Conservation (phyloP, 1,284 basidiomycete genomes). For the Naganishia liquefaciens region DNA sequence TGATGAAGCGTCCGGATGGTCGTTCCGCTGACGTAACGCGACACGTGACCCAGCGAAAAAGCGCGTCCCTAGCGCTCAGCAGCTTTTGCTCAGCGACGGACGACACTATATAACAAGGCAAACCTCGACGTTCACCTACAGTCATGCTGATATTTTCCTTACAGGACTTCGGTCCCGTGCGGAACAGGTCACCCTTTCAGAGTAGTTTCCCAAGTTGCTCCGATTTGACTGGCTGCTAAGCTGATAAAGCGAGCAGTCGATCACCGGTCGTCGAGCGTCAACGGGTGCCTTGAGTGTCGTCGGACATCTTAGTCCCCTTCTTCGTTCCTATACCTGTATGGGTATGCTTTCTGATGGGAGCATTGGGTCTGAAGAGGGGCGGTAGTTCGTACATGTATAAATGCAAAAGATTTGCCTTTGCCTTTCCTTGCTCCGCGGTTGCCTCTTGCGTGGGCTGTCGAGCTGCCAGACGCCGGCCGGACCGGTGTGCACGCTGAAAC, state of each 20-base stretch:
- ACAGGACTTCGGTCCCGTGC: conserved; percentile 31
- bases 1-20: background rate
- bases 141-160: background rate
- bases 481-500: too few species aligned
- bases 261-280: conserved; percentile 30
- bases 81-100: background rate
- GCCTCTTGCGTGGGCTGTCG: too few species aligned
- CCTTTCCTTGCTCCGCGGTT: too few species aligned
- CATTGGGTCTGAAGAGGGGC: conserved; percentile 30
- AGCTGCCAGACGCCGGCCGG: too few species aligned
- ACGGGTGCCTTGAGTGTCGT: conserved; percentile 29
- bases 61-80: conserved; percentile 10
- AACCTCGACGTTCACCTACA: background rate
- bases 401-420: background rate
- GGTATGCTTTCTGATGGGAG: conserved; percentile 31
- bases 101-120: conserved; percentile 4
- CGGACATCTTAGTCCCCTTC: conserved; percentile 30
- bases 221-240: conserved; percentile 29
- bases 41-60: conserved; percentile 19
- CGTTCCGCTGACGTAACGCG: conserved; percentile 16
- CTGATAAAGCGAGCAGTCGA: conserved; percentile 24
- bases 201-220: conserved; percentile 31
- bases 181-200: conserved; percentile 29
- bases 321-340: conserved; percentile 6
- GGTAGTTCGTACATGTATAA: conserved; percentile 28